Base-by-base conservation (phyloP, 2,329 filamentous ascomycete species). In the Xylaria multiplex region DNA sequence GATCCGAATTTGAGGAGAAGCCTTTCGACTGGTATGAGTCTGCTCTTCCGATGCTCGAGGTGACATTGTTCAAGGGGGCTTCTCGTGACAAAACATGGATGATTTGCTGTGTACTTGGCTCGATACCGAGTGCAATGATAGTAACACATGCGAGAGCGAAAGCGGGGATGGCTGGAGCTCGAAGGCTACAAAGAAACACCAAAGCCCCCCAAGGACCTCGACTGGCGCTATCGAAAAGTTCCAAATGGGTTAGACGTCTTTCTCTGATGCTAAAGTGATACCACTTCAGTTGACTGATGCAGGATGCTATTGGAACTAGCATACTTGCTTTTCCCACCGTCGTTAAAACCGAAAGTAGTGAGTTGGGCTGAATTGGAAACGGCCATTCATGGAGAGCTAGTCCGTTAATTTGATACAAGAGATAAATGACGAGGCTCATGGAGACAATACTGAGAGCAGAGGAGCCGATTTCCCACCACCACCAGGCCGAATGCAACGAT, bases 351-450 rank as follows among this genome's bases (percentile, higher is more conserved):
- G 72, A 64, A 5, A 75, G 42, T 1, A 73, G 60, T 2, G 72
- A 72, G 49, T 74, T 82, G 76, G 64, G 80, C 73, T 65, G 27
- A 13, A 72, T 64, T 0, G 59, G 57, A 6, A 71, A 49, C 8
- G 27, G 22, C 73, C 74, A 76, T 1, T 30, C 37, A 9, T 66
- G 52, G 8, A 73, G 52, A 35, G 32, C 32, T 0, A 68, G 49
- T 3, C 53, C 57, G 35, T 72, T 54, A 24, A 68, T 68, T 3
- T 56, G 24, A 22, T 5, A 24, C 6, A 45, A 14, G 8, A 56
- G 53, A 43, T n/a, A 19, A 56, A n/a, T 16, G 24, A 13, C 27
- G 13, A 45, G n/a, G 14, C 53, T 30, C 8, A 56, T 56, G 22
- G 3, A 16, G 53, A 2, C 6, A 35, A 35, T 35, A 35, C 32